Evolutionary conservation across 2,329 filamentous ascomycete species (phyloP).

Genomic region (Alternaria triticimaculans): DNA sequence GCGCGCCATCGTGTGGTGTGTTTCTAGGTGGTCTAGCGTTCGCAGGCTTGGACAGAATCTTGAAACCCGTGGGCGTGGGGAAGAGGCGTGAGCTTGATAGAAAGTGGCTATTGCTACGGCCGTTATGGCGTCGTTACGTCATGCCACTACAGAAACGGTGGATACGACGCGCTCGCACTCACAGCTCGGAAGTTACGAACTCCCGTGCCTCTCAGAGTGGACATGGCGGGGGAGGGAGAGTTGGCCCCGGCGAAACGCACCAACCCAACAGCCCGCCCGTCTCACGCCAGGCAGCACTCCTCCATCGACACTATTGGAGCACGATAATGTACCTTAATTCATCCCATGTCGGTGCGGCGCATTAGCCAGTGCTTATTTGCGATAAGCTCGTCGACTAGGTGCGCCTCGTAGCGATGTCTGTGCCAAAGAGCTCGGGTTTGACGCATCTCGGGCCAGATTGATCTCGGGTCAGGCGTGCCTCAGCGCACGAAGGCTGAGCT

Average conservation of each 20-base stretch:
- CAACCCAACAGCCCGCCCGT: neutral
- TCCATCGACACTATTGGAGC: neutral
- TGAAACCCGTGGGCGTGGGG: neutral
- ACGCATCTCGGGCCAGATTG: neutral
- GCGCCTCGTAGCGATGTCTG: neutral
- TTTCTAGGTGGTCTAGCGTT: neutral
- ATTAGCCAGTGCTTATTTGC: neutral
- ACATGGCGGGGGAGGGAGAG: neutral
- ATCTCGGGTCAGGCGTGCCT: neutral
- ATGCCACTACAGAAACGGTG: neutral
- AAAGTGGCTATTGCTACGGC: neutral
- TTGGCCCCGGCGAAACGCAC: neutral
- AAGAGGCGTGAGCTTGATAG: neutral
- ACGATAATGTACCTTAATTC: neutral
- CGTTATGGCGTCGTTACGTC: neutral
- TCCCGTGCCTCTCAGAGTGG: neutral
- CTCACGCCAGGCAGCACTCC: neutral
- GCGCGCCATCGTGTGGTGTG: constrained; percentile 49
- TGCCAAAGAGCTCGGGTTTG: neutral
- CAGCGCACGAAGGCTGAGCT: neutral
- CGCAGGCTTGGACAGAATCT: neutral
- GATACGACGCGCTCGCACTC: neutral
- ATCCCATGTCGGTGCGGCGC: neutral
- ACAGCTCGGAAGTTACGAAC: neutral
- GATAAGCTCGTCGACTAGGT: neutral